Conservation (phyloP, 352 stramenopile genomes). For the Pythium plurisporium region DNA sequence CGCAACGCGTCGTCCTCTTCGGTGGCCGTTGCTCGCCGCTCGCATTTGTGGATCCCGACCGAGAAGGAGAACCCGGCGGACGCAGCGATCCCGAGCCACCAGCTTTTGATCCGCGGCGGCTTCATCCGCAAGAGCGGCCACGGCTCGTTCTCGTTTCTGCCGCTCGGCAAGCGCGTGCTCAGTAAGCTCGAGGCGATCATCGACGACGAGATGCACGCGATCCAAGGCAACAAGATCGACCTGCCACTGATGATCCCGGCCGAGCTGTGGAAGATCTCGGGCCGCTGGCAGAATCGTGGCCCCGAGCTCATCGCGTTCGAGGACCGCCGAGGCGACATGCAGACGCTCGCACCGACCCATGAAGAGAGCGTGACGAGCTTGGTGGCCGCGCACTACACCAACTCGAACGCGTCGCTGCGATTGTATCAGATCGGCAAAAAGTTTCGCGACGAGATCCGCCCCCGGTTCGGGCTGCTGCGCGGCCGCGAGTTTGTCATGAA, state of each 20-base stretch:
- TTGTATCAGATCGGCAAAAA: conserved; percentile 88
- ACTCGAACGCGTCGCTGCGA: conserved; percentile 45
- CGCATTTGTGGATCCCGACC: conserved; percentile 64
- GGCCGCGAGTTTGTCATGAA: conserved; percentile 90
- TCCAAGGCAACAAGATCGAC: conserved; percentile 81
- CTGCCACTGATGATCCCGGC: conserved; percentile 69
- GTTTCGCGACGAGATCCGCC: conserved; percentile 87
- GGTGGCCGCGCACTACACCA: conserved; percentile 58
- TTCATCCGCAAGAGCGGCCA: conserved; percentile 85
- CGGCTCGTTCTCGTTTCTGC: conserved; percentile 76
- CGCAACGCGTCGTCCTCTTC: too few species aligned
- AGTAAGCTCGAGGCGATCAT: conserved; percentile 79
- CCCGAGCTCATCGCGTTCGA: conserved; percentile 81
- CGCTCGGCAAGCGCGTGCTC: conserved; percentile 70
- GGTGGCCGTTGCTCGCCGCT: conserved; percentile 26
- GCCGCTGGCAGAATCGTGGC: conserved; percentile 75
- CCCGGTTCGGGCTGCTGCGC: conserved; percentile 77
- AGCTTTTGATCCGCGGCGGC: conserved; percentile 77
- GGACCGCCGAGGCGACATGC: conserved; percentile 61
- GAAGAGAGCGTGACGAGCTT: conserved; percentile 84
- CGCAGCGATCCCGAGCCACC: conserved; percentile 77
- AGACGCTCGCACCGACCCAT: conserved; percentile 77
- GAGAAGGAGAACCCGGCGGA: conserved; percentile 74
- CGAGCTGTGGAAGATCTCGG: conserved; percentile 80
- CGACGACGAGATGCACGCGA: conserved; percentile 72